Evolutionary conservation across 1,284 basidiomycete species (phyloP).

Genomic region (Cystobasidiaceae sp.): DNA sequence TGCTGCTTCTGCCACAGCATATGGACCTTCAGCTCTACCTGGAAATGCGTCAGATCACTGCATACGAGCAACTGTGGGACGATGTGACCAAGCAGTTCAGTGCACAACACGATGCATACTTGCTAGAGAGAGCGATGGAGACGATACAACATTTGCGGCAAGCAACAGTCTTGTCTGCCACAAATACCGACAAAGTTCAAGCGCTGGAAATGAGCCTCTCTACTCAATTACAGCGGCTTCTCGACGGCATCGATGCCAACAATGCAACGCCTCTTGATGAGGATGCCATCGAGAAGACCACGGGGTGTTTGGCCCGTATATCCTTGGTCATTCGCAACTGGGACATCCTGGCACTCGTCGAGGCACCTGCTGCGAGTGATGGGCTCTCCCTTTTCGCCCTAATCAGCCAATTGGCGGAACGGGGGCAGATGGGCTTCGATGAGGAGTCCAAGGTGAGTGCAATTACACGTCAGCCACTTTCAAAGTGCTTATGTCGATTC

Average conservation of each 20-base stretch:
- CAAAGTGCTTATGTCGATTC: neutral
- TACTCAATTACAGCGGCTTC: conserved; percentile 49
- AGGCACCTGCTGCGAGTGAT: conserved; percentile 83
- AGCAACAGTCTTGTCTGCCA: conserved; percentile 51
- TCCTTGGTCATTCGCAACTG: conserved; percentile 63
- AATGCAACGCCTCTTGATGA: conserved; percentile 70
- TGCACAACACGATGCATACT: conserved; percentile 71
- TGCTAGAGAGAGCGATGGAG: conserved; percentile 69
- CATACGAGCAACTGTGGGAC: conserved; percentile 83
- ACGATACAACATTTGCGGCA: conserved; percentile 63
- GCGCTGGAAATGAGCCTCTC: conserved; percentile 53
- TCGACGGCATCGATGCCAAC: conserved; percentile 57
- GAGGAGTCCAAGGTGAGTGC: conserved; percentile 72
- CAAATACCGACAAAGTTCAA: conserved; percentile 48
- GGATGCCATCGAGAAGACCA: conserved; percentile 70
- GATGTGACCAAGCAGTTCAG: conserved; percentile 88
- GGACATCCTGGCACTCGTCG: conserved; percentile 73
- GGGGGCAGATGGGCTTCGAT: conserved; percentile 80
- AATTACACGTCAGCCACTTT: neutral
- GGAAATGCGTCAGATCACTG: conserved; percentile 71
- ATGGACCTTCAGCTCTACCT: conserved; percentile 89
- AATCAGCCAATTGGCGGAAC: conserved; percentile 69
- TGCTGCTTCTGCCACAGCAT: conserved; percentile 71
- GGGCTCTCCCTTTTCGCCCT: conserved; percentile 85
- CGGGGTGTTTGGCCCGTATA: conserved; percentile 67